These are phyloP conservation scores for Fusarium drepaniforme DNA, from an alignment of 2,329 filamentous ascomycete species.

Conservation along the genomic window DNA sequence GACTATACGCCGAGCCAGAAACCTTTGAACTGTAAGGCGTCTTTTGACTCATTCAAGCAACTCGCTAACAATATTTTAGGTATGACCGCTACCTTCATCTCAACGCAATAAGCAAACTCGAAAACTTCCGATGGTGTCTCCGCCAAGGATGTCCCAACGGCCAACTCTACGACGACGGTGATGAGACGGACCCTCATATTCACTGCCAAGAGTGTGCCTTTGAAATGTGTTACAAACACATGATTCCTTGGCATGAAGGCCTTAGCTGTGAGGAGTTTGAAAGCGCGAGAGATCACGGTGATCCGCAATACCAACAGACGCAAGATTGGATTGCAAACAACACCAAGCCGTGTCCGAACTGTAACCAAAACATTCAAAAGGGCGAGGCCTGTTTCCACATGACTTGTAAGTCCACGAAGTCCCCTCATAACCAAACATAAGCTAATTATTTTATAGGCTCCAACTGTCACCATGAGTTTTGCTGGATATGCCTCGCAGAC, in stretches of 20 bases:
- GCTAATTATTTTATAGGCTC: neutral
- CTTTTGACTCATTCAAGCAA: too few relatives aligned
- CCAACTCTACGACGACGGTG: slow-evolving; percentile 11
- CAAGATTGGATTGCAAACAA: slow-evolving; percentile 4
- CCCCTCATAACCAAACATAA: neutral
- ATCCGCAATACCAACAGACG: slow-evolving; percentile 3
- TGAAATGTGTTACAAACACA: slow-evolving; percentile 20
- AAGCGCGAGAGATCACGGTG: neutral
- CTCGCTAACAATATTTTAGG: neutral
- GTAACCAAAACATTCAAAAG: slow-evolving; percentile 13
- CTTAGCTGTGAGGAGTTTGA: slow-evolving; percentile 4
- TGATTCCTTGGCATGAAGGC: slow-evolving; percentile 14
- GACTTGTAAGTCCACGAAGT: slow-evolving; percentile 6
- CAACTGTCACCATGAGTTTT: slow-evolving; percentile 20
- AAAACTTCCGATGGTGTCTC: slow-evolving; percentile 24
- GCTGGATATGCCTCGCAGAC: slow-evolving; percentile 24
- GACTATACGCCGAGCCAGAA: slow-evolving; percentile 9
- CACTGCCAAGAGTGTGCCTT: slow-evolving; percentile 15
- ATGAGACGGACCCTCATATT: slow-evolving; percentile 1
- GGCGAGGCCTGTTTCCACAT: slow-evolving; percentile 20
- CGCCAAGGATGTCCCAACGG: slow-evolving; percentile 8
- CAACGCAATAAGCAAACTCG: slow-evolving; percentile 5
- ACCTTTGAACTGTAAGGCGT: slow-evolving; percentile 3
- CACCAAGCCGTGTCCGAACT: slow-evolving; percentile 19
- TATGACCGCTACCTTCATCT: slow-evolving; percentile 23